These are phyloP conservation scores for Penicillium sp. DNA, from an alignment of 2,329 filamentous ascomycete genomes.

Conservation along the genomic window DNA sequence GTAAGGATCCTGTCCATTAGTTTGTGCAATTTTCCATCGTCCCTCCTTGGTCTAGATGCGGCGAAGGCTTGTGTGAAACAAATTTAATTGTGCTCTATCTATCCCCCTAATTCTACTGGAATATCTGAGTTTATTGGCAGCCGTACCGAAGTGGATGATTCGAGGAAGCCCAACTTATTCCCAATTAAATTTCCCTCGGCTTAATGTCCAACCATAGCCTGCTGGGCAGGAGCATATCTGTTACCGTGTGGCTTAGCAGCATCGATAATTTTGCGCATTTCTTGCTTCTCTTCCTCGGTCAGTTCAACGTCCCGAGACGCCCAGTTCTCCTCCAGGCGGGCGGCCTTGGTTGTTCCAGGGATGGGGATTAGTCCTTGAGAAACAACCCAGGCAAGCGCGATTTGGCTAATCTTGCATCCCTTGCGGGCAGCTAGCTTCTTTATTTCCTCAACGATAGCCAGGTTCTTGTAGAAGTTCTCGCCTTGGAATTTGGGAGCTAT, in stretches of 20 bases:
- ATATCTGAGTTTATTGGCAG: background rate
- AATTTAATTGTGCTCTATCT: background rate
- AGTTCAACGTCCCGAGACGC: conserved; percentile 39
- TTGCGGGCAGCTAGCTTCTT: conserved; percentile 42
- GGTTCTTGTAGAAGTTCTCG: conserved; percentile 50
- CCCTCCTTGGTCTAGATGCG: background rate
- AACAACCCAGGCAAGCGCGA: conserved; percentile 45
- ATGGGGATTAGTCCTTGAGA: conserved; percentile 48
- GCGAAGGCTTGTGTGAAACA: background rate
- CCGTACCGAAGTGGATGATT: background rate
- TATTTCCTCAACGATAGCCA: conserved; percentile 44
- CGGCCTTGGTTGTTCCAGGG: conserved; percentile 47
- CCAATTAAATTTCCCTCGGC: too few species aligned
- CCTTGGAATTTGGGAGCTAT: conserved; percentile 40
- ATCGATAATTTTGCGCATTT: conserved; percentile 44
- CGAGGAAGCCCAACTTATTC: background rate
- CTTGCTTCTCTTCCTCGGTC: conserved; percentile 40
- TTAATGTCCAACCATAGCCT: conserved; percentile 31
- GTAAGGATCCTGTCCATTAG: background rate
- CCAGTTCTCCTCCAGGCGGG: conserved; percentile 45
- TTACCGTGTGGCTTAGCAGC: conserved; percentile 40
- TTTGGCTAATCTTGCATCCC: conserved; percentile 37
- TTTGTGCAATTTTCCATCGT: background rate
- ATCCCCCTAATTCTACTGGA: background rate
- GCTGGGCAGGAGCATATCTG: conserved; percentile 31